Base-by-base conservation (phyloP, 495 filamentous ascomycete species). In the Opeltia flavorubescens region DNA sequence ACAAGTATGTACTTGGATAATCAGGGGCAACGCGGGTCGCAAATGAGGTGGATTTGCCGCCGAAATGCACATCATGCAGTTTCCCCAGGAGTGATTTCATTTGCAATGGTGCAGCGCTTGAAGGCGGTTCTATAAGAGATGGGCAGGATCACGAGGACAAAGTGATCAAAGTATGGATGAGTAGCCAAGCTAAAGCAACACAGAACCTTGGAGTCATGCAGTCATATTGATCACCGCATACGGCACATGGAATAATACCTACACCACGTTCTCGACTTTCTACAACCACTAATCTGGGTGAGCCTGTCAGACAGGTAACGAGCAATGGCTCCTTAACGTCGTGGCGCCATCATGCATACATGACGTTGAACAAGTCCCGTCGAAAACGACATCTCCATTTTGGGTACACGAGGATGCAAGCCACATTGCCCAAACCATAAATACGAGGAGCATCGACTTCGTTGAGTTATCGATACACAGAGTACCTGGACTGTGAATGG, bases 1-100 rank as follows among this genome's bases (percentile, higher is more conserved):
- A n/a, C n/a, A n/a, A n/a, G n/a, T n/a, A n/a, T n/a, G n/a, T n/a
- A n/a, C n/a, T n/a, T n/a, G n/a, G n/a, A n/a, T n/a, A n/a, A n/a
- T 41, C 38, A 41, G 15, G 6, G 11, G 21, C 15, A 41, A 41
- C 6, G 25, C 38, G 38, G 38, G 38, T 41, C 38, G 38, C 38
- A 41, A 41, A 41, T 41, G 21, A 25, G 38, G 38, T 41, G n/a
- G 5, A 39, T 9, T 41, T 23, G 38, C 38, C 38, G 38, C 38
- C 38, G 21, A 24, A 7, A 20, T 17, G 11, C 25, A 4, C 12
- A 39, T 17, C 18, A 15, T 17, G 13, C 35, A 15, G 15, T 8
- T 20, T 13, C 13, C 13, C 15, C 17, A 12, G 5, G 15, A 25
- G 38, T 23, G 20, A 41, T 41, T 12, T 5, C 4, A n/a, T 9